These are phyloP conservation scores for Yarrowia hollandica DNA, from an alignment of 805 yeast genomes.

Conservation along the genomic window DNA sequence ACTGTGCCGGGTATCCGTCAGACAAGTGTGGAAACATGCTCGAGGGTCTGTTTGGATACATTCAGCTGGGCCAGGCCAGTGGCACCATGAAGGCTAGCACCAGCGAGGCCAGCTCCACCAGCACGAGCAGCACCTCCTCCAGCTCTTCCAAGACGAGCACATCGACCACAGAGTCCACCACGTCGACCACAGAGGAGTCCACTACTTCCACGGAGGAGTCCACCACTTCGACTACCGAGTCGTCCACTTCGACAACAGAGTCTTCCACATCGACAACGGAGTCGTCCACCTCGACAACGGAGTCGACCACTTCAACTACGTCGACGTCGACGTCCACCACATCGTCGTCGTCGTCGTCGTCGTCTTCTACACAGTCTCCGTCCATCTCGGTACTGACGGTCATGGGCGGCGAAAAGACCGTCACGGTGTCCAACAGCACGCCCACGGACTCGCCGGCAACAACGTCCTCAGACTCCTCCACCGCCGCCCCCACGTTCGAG, in stretches of 20 bases:
- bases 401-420: constrained; percentile 35
- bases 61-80: constrained; percentile 44
- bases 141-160: constrained; percentile 22
- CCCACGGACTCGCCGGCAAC: constrained; percentile 30
- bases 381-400: constrained; percentile 38
- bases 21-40: constrained; percentile 49
- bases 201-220: constrained; percentile 12
- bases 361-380: constrained; percentile 27
- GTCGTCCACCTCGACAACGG: constrained; percentile 32
- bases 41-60: constrained; percentile 55
- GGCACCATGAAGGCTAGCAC: constrained; percentile 35
- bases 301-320: constrained; percentile 32
- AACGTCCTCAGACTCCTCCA: background rate
- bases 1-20: constrained; percentile 49
- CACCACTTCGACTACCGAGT: constrained; percentile 32
- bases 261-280: constrained; percentile 35
- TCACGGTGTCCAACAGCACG: constrained; percentile 34
- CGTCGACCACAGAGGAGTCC: constrained; percentile 19
- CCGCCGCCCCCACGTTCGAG: constrained; percentile 17
- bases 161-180: constrained; percentile 33
- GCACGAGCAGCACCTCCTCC: constrained; percentile 13
- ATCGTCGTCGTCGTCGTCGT: constrained; percentile 28
- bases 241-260: constrained; percentile 30
- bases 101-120: constrained; percentile 30
- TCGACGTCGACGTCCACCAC: constrained; percentile 32